Conservation (phyloP, 2,329 filamentous ascomycete species). For the Chlorencoelia australis region DNA sequence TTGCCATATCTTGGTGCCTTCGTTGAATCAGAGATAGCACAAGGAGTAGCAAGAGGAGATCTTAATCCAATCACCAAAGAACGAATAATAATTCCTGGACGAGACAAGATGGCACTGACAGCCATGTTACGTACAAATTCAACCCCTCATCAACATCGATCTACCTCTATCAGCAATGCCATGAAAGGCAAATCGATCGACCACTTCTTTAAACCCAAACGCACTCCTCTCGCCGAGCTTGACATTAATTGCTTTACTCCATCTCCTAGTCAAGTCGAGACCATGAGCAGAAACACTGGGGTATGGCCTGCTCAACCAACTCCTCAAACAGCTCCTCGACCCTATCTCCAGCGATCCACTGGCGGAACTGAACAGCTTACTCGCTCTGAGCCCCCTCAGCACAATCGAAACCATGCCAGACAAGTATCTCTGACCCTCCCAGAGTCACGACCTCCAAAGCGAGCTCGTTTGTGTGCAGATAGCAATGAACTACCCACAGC, state of each 20-base stretch:
- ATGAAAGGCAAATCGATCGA: constrained; percentile 54
- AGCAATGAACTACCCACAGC: constrained; percentile 22
- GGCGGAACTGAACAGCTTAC: constrained; percentile 25
- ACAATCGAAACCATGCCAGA: constrained; percentile 30
- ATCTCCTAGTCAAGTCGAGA: constrained; percentile 52
- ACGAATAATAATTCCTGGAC: constrained; percentile 28
- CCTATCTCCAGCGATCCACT: constrained; percentile 17
- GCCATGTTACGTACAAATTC: constrained; percentile 13
- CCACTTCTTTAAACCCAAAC: constrained; percentile 53
- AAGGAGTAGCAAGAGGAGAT: constrained; percentile 68
- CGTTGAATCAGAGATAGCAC: constrained; percentile 59
- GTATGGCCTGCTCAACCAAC: constrained; percentile 46
- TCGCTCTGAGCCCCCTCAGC: constrained; percentile 25
- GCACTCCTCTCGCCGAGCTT: constrained; percentile 54
- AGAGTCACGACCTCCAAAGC: constrained; percentile 37
- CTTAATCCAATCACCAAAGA: constrained; percentile 84
- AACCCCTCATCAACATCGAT: constrained; percentile 12
- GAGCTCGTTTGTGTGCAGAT: constrained; percentile 42
- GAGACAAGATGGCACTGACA: constrained; percentile 14
- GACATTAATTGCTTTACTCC: constrained; percentile 58
- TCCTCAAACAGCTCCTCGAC: constrained; percentile 32
- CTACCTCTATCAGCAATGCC: constrained; percentile 34
- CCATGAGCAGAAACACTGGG: constrained; percentile 42
- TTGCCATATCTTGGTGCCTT: constrained; percentile 74
- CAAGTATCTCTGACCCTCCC: constrained; percentile 30